phyloP scores from a whole-genome alignment of 768 basidiomycete species.

The Termitomyces sp. region DNA sequence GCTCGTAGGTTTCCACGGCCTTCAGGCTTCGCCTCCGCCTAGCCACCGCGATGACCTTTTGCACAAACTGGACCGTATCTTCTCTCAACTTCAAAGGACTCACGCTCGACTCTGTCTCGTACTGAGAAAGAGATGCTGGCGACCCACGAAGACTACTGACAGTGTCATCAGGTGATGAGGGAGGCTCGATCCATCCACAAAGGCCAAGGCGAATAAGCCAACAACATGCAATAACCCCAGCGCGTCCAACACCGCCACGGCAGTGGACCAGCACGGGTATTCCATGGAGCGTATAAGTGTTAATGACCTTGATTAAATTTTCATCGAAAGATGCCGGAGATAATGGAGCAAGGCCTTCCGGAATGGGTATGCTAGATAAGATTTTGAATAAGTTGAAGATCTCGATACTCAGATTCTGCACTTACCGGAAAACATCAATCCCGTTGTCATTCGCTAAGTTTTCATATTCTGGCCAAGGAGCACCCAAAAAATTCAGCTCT shows the following conservation, averaged over 20 bases:
- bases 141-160: not conserved
- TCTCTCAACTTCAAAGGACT: conserved; percentile 13
- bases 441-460: conserved; percentile 53
- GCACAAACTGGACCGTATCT: conserved; percentile 61
- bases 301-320: conserved; percentile 59
- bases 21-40: conserved; percentile 77
- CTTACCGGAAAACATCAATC: conserved; percentile 71
- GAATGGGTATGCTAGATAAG: conserved; percentile 64
- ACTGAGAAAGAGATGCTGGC: not conserved
- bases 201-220: conserved; percentile 92
- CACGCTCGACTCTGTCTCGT: not conserved
- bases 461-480: conserved; percentile 77
- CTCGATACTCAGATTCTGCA: conserved; percentile 18
- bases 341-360: conserved; percentile 83
- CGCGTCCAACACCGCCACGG: conserved; percentile 90
- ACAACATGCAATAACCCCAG: conserved; percentile 86
- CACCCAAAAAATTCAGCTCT: conserved; percentile 83
- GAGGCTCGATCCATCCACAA: conserved; percentile 56
- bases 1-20: conserved; percentile 91
- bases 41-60: conserved; percentile 67
- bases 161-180: not conserved
- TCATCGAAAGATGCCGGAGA: conserved; percentile 51
- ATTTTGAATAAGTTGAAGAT: not conserved
- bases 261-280: conserved; percentile 80
- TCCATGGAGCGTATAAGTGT: conserved; percentile 68